These are phyloP conservation scores for Scutellaria baicalensis DNA, from an alignment of 257 asterid species.

Conservation along the genomic window DNA sequence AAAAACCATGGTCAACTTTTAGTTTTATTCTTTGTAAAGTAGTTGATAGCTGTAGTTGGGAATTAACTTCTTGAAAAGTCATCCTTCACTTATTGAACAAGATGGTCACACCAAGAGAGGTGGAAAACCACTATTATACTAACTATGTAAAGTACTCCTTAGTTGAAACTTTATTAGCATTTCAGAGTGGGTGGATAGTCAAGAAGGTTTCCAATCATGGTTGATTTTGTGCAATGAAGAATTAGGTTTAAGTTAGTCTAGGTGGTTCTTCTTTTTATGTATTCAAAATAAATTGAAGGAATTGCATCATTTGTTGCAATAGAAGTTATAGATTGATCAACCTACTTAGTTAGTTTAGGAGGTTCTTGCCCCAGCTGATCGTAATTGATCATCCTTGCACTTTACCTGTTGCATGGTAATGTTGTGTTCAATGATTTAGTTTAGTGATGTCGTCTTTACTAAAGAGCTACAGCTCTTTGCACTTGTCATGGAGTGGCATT, in stretches of 20 bases:
- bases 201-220: neutral
- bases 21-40: neutral
- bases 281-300: neutral
- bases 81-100: neutral
- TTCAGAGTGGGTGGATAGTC: neutral
- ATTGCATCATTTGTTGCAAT: neutral
- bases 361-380: neutral
- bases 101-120: neutral
- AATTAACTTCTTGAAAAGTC: neutral
- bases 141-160: neutral
- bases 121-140: neutral
- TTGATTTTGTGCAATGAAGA: neutral
- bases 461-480: neutral
- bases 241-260: neutral
- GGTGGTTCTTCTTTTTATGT: neutral
- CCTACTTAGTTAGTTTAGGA: neutral
- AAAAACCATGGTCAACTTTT: neutral
- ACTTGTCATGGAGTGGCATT: neutral
- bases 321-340: neutral
- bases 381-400: neutral
- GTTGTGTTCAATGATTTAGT: neutral
- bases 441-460: neutral
- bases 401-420: neutral
- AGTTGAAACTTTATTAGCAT: neutral
- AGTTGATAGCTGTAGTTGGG: neutral